A percentile compares a stretch with the other conserved stretches of the same genome.
These are phyloP conservation scores for Aspergillus ruber DNA, from an alignment of 2,329 filamentous ascomycete genomes.

Conservation along the genomic window DNA sequence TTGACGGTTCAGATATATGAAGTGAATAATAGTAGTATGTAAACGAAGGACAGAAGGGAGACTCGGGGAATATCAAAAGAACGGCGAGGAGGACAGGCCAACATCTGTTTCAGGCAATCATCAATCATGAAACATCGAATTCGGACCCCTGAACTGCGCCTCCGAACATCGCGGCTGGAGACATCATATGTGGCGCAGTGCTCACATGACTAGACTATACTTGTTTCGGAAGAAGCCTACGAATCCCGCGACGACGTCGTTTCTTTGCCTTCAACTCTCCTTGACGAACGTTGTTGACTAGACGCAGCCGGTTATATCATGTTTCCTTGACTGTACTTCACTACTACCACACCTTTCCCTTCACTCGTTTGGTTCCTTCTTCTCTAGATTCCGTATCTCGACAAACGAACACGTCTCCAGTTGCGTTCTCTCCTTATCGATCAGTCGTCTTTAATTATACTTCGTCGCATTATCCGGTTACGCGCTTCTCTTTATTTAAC, in stretches of 20 bases:
- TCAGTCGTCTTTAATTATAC: slow-evolving; percentile 8
- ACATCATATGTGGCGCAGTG: slow-evolving; percentile 8
- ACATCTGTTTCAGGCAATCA: background rate
- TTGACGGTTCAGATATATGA: too few species aligned
- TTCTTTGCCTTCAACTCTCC: background rate
- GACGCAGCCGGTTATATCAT: background rate
- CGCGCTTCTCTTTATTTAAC: slow-evolving; percentile 1
- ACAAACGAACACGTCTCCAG: slow-evolving; percentile 19
- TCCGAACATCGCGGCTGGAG: slow-evolving; percentile 10
- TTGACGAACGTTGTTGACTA: too few species aligned
- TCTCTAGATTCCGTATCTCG: background rate
- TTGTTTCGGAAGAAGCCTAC: slow-evolving; percentile 7
- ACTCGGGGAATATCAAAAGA: too few species aligned
- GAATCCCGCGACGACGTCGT: slow-evolving; percentile 3
- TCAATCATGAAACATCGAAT: background rate
- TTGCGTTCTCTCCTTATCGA: slow-evolving; percentile 32
- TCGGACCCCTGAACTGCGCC: slow-evolving; percentile 1
- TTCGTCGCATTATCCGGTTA: background rate
- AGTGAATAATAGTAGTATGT: too few species aligned
- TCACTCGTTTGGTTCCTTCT: background rate
- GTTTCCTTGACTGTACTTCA: background rate
- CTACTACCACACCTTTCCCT: background rate
- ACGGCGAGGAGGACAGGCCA: too few species aligned
- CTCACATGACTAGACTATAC: slow-evolving; percentile 16
- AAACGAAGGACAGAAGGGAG: too few species aligned